Evolutionary conservation across 495 filamentous ascomycete species (phyloP).

Genomic region (Copromyces sp.): DNA sequence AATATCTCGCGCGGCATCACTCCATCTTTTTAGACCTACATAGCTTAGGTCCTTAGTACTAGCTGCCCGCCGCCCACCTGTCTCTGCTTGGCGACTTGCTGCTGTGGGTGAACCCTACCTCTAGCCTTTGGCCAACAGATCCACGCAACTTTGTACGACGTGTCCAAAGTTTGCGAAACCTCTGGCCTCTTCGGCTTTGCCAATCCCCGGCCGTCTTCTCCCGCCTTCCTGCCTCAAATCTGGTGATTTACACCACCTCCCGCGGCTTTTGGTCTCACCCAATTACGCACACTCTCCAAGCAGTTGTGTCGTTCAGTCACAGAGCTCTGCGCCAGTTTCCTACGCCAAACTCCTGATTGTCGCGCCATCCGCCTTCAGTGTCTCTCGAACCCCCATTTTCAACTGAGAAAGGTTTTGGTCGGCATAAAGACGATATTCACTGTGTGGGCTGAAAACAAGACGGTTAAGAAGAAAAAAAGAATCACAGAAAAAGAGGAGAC

Average conservation of each 20-base stretch:
- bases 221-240: not conserved
- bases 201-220: not conserved
- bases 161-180: not conserved
- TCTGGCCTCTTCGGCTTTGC: not conserved
- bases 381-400: not conserved
- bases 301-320: not conserved
- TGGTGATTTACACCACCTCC: not conserved
- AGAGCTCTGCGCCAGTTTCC: not conserved
- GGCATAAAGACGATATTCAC: not conserved
- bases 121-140: not conserved
- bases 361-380: not conserved
- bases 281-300: not conserved
- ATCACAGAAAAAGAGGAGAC: not conserved
- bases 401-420: not conserved
- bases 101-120: not conserved
- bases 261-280: not conserved
- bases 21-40: not conserved
- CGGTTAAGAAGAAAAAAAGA: not conserved
- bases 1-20: constrained; percentile 6
- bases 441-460: not conserved
- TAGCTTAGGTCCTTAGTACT: not conserved
- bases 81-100: not conserved
- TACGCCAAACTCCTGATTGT: not conserved
- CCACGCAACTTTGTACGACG: not conserved
- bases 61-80: not conserved